Evolutionary conservation across 306 rosid genomes (phyloP).

Genomic region (Gynostemma pentaphyllum): DNA sequence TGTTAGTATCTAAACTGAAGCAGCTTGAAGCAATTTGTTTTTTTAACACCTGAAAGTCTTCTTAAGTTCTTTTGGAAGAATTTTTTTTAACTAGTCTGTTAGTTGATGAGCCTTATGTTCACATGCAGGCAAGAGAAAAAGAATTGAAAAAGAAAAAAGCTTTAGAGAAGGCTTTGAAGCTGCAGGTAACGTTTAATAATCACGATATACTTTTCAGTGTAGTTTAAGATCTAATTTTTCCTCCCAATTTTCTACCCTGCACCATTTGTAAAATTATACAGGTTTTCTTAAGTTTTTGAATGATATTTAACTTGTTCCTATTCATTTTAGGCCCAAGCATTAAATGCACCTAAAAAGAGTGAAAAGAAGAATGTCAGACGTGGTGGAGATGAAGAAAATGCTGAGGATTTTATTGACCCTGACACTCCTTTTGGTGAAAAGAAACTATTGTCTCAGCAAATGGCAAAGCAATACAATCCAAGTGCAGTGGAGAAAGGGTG

Average conservation of each 20-base stretch:
- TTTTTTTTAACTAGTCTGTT: slow-evolving; percentile 1
- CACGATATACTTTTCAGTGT: not conserved
- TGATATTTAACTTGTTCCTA: not conserved
- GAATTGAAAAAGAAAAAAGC: slow-evolving; percentile 76
- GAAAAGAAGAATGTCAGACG: slow-evolving; percentile 66
- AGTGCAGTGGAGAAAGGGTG: slow-evolving; percentile 73
- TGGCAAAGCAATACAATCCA: slow-evolving; percentile 79
- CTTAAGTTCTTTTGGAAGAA: not conserved
- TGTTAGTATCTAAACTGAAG: not conserved
- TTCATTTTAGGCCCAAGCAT: slow-evolving; percentile 46
- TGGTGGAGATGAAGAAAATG: slow-evolving; percentile 53
- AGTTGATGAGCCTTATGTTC: not conserved
- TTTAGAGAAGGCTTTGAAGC: slow-evolving; percentile 59
- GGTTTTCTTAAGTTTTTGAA: not conserved
- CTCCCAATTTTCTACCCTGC: not conserved
- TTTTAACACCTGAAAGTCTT: not conserved
- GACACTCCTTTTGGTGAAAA: slow-evolving; percentile 58
- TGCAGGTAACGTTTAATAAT: slow-evolving; percentile 35
- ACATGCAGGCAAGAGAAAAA: slow-evolving; percentile 77
- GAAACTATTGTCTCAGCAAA: slow-evolving; percentile 59
- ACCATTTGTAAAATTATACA: not conserved
- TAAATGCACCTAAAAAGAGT: slow-evolving; percentile 50
- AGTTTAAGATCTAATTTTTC: not conserved
- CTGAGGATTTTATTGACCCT: slow-evolving; percentile 67
- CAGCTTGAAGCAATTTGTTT: not conserved